These are phyloP conservation scores for Proliferodiscus dingleyae DNA, from an alignment of 2,329 filamentous ascomycete genomes.

Conservation along the genomic window DNA sequence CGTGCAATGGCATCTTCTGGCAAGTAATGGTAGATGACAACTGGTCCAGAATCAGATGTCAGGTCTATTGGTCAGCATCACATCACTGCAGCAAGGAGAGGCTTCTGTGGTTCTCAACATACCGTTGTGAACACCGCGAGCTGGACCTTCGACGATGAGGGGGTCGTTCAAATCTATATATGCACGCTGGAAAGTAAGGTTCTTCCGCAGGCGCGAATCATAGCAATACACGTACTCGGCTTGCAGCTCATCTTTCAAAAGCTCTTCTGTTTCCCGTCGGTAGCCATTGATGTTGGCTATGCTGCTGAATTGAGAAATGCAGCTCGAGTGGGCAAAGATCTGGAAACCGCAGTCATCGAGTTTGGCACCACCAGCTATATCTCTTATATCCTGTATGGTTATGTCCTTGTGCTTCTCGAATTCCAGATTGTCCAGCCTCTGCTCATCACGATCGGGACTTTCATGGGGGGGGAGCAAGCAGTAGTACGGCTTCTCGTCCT, in stretches of 20 bases:
- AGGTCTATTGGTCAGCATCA: slow-evolving; percentile 11
- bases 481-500: slow-evolving; percentile 5
- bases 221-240: slow-evolving; percentile 2
- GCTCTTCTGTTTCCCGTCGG: slow-evolving; percentile 1
- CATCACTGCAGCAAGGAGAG: neutral
- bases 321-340: slow-evolving; percentile 2
- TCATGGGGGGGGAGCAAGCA: slow-evolving; percentile 1
- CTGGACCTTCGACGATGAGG: slow-evolving; percentile 14
- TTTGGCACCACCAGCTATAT: neutral
- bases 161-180: slow-evolving; percentile 1
- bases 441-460: slow-evolving; percentile 10
- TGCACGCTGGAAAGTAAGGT: neutral
- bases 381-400: slow-evolving; percentile 12
- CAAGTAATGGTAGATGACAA: slow-evolving; percentile 13
- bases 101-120: neutral
- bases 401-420: slow-evolving; percentile 13
- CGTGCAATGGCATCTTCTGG: slow-evolving; percentile 5
- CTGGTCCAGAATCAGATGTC: slow-evolving; percentile 16
- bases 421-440: slow-evolving; percentile 17
- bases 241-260: neutral
- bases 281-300: neutral
- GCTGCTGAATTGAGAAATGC: neutral
- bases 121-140: slow-evolving; percentile 21
- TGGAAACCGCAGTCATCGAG: slow-evolving; percentile 14
- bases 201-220: neutral